A percentile compares a stretch with the other conserved stretches of the same genome.
Conservation (phyloP, 345 rosid species). For the Melaleuca quinquenervia region DNA sequence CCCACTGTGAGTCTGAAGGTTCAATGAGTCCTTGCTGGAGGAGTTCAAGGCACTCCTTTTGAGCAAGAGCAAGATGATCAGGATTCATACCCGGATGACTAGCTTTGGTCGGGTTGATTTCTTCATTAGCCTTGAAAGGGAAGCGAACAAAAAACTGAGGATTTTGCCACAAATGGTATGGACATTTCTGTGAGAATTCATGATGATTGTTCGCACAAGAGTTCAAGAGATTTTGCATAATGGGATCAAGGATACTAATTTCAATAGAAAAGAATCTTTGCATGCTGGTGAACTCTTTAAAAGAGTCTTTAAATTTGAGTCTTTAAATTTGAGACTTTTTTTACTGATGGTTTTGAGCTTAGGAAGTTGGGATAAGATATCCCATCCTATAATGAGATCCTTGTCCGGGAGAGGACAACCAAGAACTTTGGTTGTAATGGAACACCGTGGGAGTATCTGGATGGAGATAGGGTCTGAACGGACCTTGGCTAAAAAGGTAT, state of each 20-base stretch:
- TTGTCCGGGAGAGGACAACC: background rate
- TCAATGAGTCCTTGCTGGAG: background rate
- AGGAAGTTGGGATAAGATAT: background rate
- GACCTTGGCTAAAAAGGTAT: background rate
- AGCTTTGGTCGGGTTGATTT: background rate
- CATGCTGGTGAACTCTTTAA: background rate
- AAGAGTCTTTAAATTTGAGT: no score
- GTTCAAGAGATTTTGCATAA: no score
- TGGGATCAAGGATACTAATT: no score
- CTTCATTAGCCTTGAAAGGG: background rate
- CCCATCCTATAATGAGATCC: background rate
- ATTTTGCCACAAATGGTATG: no score
- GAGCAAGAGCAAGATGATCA: background rate
- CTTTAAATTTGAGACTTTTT: background rate
- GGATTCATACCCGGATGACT: background rate
- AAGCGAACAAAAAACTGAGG: background rate
- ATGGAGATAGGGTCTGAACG: background rate
- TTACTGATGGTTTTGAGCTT: background rate
- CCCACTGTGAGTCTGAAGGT: no score
- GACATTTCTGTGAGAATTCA: no score
- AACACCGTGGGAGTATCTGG: background rate
- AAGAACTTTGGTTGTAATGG: background rate
- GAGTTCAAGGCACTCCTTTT: background rate
- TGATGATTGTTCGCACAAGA: no score
- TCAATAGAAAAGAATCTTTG: no score